Evolutionary conservation across 169 alveolate species (phyloP).

Genomic region (Blepharisma undulans): DNA sequence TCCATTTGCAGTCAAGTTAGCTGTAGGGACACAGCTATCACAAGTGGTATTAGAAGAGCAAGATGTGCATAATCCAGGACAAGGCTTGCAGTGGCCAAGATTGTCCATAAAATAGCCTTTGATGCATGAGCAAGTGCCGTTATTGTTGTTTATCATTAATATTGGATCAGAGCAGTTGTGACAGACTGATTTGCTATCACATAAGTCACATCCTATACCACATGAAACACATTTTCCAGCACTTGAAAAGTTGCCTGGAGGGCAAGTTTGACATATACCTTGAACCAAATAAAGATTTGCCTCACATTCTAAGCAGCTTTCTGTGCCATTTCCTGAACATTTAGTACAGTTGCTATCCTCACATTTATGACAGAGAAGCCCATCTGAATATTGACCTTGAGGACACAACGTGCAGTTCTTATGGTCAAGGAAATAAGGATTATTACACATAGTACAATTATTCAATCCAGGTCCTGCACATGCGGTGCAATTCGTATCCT

Average conservation of each 20-base stretch:
- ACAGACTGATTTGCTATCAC: not conserved
- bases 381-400: not conserved
- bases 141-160: not conserved
- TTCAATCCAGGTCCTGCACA: not conserved
- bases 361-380: not conserved
- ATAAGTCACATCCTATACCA: not conserved
- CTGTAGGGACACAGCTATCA: not conserved
- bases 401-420: not conserved
- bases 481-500: not conserved
- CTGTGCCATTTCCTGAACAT: not conserved
- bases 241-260: not conserved
- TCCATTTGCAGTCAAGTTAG: not conserved
- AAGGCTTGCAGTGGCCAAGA: not conserved
- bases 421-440: not conserved
- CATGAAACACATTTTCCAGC: not conserved
- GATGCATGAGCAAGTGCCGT: not conserved
- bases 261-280: not conserved
- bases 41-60: not conserved
- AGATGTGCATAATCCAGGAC: not conserved
- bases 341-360: not conserved
- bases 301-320: not conserved
- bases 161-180: not conserved
- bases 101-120: not conserved
- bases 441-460: not conserved
- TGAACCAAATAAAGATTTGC: not conserved